Base-by-base conservation (phyloP, 139 green algal species). In the Chlamydomonas sp. region DNA sequence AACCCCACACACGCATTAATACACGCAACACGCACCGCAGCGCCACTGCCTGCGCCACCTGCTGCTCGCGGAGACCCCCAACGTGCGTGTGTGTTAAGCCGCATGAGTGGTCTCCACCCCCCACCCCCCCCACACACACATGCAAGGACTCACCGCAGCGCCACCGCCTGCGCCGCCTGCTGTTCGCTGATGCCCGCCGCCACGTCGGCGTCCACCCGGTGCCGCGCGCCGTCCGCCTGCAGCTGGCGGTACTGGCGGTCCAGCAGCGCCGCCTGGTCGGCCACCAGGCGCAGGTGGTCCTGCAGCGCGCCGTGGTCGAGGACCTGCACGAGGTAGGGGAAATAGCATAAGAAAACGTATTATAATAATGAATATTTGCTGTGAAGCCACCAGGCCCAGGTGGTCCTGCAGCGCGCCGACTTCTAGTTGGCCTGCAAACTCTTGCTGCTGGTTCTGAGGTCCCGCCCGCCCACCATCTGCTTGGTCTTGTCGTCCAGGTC, bases 251-350 rank as follows among this genome's bases (percentile, higher is more conserved):
- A 91, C 80, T 91, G 83, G 1, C 82, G 59, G 68, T 91, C 88
- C 88, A 91, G 88, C 9, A 69, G 78, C 62, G 77, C 77, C 2
- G 83, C 82, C 61, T 91, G 88, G 31, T 76, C 58, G 17, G 88
- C 69, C 81, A 88, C 62, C 12, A 57, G 15, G 5, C 20, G 59
- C 66, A 88, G 76, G 67, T 81, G 73, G 5, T 90, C 88, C 88
- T 91, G 88, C 60, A 91, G 88, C 18, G 59, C 18, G 12, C 88
- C 88, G 78, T 91, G 88, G 61, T 91, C 61, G 9, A n/a, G 63
- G 1, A 90, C 67, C 86, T 90, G 78, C 60, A 1, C 16, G 63
- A 0, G 57, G 63, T 7, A 1, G 76, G 76, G 76, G 76, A 9
- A 14, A 17, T 57, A 18, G 3, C 17, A 18, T 5, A 17, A 3